These are phyloP conservation scores for Paracoccidioides brasiliensis DNA, from an alignment of 2,329 filamentous ascomycete genomes.

Conservation along the genomic window DNA sequence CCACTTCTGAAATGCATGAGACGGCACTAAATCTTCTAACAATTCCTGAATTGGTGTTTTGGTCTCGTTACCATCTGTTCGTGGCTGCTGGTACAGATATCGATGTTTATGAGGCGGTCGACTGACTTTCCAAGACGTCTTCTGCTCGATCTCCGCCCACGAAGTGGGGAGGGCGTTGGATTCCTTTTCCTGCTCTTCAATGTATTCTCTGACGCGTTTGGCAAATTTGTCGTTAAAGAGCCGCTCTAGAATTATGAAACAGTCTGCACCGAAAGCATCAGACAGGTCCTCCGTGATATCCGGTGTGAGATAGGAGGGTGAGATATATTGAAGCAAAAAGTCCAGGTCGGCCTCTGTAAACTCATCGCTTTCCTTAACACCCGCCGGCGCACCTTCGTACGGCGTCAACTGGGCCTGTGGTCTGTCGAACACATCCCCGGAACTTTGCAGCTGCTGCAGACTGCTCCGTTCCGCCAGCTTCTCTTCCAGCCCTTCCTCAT, in stretches of 20 bases:
- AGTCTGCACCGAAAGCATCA: slow-evolving; percentile 68
- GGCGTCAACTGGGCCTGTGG: slow-evolving; percentile 51
- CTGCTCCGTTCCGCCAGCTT: slow-evolving; percentile 80
- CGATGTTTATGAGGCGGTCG: slow-evolving; percentile 90
- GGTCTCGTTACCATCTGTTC: slow-evolving; percentile 27
- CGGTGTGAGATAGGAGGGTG: slow-evolving; percentile 80
- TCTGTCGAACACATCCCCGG: slow-evolving; percentile 77
- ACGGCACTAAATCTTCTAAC: slow-evolving; percentile 70
- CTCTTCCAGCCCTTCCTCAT: slow-evolving; percentile 75
- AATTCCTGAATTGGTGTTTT: slow-evolving; percentile 57
- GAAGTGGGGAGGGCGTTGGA: slow-evolving; percentile 27
- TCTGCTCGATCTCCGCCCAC: slow-evolving; percentile 45
- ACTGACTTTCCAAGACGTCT: slow-evolving; percentile 58
- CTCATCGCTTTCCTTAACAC: slow-evolving; percentile 29
- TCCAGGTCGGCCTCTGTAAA: slow-evolving; percentile 71
- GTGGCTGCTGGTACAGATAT: slow-evolving; percentile 62
- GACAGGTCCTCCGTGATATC: slow-evolving; percentile 75
- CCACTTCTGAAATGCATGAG: slow-evolving; percentile 78
- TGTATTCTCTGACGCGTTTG: slow-evolving; percentile 53
- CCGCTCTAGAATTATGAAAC: slow-evolving; percentile 65
- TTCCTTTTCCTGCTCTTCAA: slow-evolving; percentile 51
- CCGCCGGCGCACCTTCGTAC: slow-evolving; percentile 22
- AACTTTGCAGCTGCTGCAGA: slow-evolving; percentile 81
- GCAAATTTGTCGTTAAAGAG: slow-evolving; percentile 72
- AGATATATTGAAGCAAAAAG: slow-evolving; percentile 80